Evolutionary conservation across 345 rosid species (phyloP), one percentile per base, ranked within the genome.

Genomic region (Mallotus nudiflorus): DNA sequence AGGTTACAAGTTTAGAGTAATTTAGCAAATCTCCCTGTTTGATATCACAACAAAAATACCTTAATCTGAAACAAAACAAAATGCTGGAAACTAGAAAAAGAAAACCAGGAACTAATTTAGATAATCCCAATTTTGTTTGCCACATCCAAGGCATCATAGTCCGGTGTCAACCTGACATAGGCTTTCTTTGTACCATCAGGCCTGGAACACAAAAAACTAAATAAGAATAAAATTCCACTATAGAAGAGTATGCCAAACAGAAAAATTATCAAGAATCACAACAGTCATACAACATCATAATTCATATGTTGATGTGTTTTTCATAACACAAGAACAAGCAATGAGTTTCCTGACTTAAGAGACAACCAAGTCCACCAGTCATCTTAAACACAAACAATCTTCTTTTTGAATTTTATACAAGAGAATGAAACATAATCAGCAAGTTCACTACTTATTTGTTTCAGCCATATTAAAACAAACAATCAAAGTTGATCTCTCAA

Each of bases 111-210:
- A 29, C 55, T 46, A 11, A 7, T 80, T 85, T 84, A 94, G 65
- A 92, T 92, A 67, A 94, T 90, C 6, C 98, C 98, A 50, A 94
- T 94, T 77, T 94, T 94, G 90, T 92, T 94, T 24, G 96, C 98
- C n/a, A 91, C 96, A 54, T 89, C 98, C 88, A 94, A 83, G 24
- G 97, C 98, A 76, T 91, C 97, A 11, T 78, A 84, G 68, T 94
- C 98, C 5, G 97, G 97, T 6, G 95, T 88, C 88, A 94, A 77
- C 84, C 98, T 86, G 16, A 94, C 97, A 42, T 86, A 90, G 2
- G 98, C 97, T 82, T 90, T 92, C 90, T 94, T 94, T 0, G 96
- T 91, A 15, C 97, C 97, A 80, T 94, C 96, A 7, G 97, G 98
- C 92, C 97, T 88, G 87, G 19, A 70, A 33, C 16, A 67, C 44